Evolutionary conservation across 305 asterid genomes (phyloP), one percentile per base, ranked within the genome.

Genomic region (Plantago lanceolata): DNA sequence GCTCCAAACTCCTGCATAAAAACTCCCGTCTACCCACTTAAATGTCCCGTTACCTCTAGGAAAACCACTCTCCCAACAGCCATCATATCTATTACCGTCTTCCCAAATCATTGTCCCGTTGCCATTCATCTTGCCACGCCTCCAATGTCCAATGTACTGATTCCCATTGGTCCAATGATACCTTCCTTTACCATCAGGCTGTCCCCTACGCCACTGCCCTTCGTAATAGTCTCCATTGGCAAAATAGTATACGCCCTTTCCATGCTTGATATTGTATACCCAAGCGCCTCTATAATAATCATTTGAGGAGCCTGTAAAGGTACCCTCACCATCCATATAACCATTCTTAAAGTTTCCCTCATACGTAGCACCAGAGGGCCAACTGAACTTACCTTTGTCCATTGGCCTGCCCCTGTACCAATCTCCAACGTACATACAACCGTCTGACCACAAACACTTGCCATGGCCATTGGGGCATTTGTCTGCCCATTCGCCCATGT

Each of bases 361-460:
- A 59, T 92, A 92, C 0, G 95, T 87, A 17, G 97, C 96, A 15
- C 98, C 97, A 3, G 85, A 81, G 17, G 98, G 97, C 98, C 98
- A 92, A 21, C 95, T 85, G 52, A 92, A 92, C 73, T 81, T 85
- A 15, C 98, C 98, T 53, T 74, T 82, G 7, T 95, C 97, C 61
- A 56, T 78, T 13, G 76, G 73, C 72, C 68, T 82, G 50, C 98
- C 98, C 59, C 45, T 70, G 35, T 16, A 19, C 98, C 98, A 92
- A 16, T 85, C 85, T 15, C 98, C 98, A 1, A 78, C 85, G 55
- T 92, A 89, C 96, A 89, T 87, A 70, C 95, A 89, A 2, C 98
- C 98, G 66, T 89, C 98, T 19, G 80, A 66, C 97, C 95, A 92
- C 21, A 89, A 49, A 66, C 73, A 84, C 75, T 89, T 92, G 17